Conservation (phyloP, 2,329 filamentous ascomycete species). For the Coniosporium tulheliwenetii region DNA sequence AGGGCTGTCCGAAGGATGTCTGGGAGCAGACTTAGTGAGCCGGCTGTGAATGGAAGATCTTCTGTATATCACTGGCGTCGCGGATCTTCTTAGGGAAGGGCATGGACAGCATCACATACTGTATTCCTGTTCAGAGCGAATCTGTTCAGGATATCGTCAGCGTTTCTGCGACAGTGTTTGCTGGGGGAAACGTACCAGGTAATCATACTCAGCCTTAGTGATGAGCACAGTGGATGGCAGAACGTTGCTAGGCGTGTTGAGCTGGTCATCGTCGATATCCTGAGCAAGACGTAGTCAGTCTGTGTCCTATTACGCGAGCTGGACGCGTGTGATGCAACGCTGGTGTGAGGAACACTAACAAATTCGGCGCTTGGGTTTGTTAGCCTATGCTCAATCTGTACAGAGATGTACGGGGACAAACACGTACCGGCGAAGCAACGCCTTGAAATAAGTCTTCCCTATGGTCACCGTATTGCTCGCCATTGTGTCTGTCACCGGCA, state of each 20-base stretch:
- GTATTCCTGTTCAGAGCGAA: conserved; percentile 34
- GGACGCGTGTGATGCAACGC: too few relatives aligned
- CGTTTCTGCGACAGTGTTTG: too few relatives aligned
- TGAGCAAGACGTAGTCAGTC: too few relatives aligned
- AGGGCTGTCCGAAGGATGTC: conserved; percentile 32
- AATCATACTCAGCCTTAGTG: conserved; percentile 44
- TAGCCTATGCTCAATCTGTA: too few relatives aligned
- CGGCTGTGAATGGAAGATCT: too few relatives aligned
- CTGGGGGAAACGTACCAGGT: conserved; percentile 28
- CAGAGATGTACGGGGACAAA: too few relatives aligned
- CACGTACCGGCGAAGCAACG: conserved; percentile 41
- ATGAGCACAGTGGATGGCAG: conserved; percentile 30
- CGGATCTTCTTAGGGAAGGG: too few relatives aligned
- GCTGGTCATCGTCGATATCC: too few relatives aligned
- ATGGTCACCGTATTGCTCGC: conserved; percentile 34
- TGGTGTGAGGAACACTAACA: conserved; percentile 19
- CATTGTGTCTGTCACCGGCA: too few relatives aligned
- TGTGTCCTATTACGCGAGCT: too few relatives aligned
- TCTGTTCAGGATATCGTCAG: conserved; percentile 9
- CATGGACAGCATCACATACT: conserved; percentile 23
- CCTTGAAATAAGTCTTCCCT: conserved; percentile 45
- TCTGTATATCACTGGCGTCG: too few relatives aligned
- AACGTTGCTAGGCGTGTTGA: too few relatives aligned
- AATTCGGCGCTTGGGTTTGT: conserved; percentile 26
- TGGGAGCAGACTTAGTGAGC: conserved; percentile 7